Evolutionary conservation across 768 basidiomycete genomes (phyloP).

Genomic region (Calocera cornea): DNA sequence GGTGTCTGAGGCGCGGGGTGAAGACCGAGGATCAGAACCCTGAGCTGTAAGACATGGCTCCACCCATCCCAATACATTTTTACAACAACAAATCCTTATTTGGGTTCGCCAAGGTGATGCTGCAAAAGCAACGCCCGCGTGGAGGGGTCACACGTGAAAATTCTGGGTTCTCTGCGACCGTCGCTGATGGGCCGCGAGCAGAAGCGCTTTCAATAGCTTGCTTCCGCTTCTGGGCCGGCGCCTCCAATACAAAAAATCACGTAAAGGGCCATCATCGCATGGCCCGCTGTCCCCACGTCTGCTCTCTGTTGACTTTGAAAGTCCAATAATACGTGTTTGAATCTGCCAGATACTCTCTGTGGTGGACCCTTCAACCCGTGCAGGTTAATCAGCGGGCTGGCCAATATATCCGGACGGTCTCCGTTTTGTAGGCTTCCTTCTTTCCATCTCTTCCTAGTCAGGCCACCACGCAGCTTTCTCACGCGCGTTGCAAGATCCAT

Average conservation of each 20-base stretch:
- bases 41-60: background rate
- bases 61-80: background rate
- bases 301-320: too few relatives aligned
- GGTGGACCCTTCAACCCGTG: background rate
- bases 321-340: too few relatives aligned
- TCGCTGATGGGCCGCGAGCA: background rate
- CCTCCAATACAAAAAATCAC: conserved; percentile 3
- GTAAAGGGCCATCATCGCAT: background rate
- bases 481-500: background rate
- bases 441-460: background rate
- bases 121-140: background rate
- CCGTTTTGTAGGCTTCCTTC: background rate
- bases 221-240: conserved; percentile 4
- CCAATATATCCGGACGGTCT: background rate
- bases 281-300: too few relatives aligned
- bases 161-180: background rate
- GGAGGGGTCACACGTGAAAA: background rate
- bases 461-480: background rate
- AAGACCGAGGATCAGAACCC: conserved; percentile 1
- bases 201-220: background rate
- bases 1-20: background rate
- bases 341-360: background rate
- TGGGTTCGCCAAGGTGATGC: background rate
- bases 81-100: background rate
- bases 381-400: background rate